Base-by-base conservation (phyloP, 1,139 yeast genomes). In the Pichia sp. region DNA sequence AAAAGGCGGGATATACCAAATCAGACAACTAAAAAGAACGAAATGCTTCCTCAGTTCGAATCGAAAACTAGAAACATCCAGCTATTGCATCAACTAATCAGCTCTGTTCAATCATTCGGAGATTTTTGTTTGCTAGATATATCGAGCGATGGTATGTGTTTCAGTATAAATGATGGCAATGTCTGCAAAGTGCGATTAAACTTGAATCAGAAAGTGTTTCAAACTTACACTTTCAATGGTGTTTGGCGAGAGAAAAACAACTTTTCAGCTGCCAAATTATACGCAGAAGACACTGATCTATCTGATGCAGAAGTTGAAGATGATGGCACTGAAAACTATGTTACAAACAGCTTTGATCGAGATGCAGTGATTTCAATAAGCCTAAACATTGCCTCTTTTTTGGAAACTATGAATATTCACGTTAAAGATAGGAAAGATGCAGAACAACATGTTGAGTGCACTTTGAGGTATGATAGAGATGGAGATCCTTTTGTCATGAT, bases 401-500 rank as follows among this genome's bases (percentile, higher is more conserved):
- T 36, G 15, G 40, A 36, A 36, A 36, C 40, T 11, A 36, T 36
- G 23, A 78, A 73, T 59, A 69, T 78, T 10, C 66, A 65, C 51
- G 57, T 63, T 5, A 62, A 59, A 13, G 71, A 64, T 45, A 64
- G 62, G 50, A 69, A 64, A 8, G 34, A 50, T 4, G 16, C 49
- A 4, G 65, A 65, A 7, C 44, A 60, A 8, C 66, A 66, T 40
- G 81, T 75, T 1, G 77, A 75, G 57, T 78, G 82, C 57, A 75
- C 78, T 2, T 60, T 81, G 46, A 70, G 76, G 4, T 81, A 80
- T 60, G 69, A 73, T 48, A 79, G 89, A 0, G 75, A 75, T 13
- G 95, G 95, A 0, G 65, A 75, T 6, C 92, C 95, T 0, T 79
- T 90, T 55, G 75, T 82, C 1, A 69, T 89, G 26, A 85, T 84